Base-by-base conservation (phyloP, 495 filamentous ascomycete genomes). In the Bacidia rubella region DNA sequence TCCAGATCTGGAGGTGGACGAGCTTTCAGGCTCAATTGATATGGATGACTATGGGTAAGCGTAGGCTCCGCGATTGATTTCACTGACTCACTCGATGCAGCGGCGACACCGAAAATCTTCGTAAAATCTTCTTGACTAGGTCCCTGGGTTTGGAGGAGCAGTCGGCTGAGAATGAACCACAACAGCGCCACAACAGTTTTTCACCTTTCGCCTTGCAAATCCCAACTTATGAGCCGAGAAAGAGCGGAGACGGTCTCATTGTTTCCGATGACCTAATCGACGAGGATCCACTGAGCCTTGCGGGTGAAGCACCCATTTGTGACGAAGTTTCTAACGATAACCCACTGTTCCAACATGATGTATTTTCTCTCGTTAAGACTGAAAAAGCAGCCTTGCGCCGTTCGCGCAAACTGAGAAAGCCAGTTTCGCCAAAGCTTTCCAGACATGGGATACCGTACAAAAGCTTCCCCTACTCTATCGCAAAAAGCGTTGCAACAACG, bases 401-500 rank as follows among this genome's bases (percentile, higher is more conserved):
- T 35, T 15, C 29, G 29, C 29, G 5, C 29, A 57, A 49, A 27
- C 48, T 38, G 64, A 69, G 41, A 58, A 66, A 21, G 66, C 74
- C 60, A 21, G 76, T 80, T 53, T 70, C 72, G 52, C 70, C 72
- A 57, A 74, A 80, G 55, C 60, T 85, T n/a, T 90, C 88, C 2
- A 72, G 75, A 51, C 69, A 86, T 58, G 85, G 87, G 3, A 81
- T 85, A 50, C 76, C 80, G 46, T 84, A 90, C 51, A 84, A 86
- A 1, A 81, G 80, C 19, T 68, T 95, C 26, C 84, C 87, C 1
- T 65, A 74, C 12, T 72, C 75, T 0, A 75, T 86, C 12, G 77
- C 92, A 32, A 86, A 85, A 61, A 82, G 83, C 57, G 66, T 95
- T 23, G 86, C 87, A 24, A 82, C 75, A 17, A 81, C 72, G 1